These are phyloP conservation scores for Collybia sordida DNA, from an alignment of 768 basidiomycete species.

Conservation along the genomic window DNA sequence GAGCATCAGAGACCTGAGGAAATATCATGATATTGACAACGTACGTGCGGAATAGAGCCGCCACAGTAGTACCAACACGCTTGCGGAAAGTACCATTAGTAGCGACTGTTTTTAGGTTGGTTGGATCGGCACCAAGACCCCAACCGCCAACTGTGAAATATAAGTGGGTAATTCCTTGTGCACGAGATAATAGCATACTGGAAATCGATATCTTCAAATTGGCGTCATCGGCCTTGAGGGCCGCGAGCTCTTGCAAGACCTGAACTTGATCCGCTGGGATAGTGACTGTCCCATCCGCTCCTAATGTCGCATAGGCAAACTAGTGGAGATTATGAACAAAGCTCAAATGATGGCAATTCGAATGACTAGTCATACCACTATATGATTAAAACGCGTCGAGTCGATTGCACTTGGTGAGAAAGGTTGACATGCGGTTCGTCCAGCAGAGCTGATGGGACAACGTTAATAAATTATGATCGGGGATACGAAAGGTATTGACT, in stretches of 20 bases:
- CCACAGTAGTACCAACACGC: constrained; percentile 4
- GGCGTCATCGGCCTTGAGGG: constrained; percentile 1
- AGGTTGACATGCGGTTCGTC: background rate
- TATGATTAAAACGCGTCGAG: background rate
- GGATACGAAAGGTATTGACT: background rate
- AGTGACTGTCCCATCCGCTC: constrained; percentile 1
- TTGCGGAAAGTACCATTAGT: constrained; percentile 3
- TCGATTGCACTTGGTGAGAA: background rate
- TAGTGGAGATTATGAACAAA: background rate
- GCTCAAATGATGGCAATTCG: background rate
- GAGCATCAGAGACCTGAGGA: background rate
- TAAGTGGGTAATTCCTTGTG: background rate
- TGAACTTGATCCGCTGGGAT: background rate
- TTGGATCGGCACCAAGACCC: constrained; percentile 5
- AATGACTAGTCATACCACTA: background rate
- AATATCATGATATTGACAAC: background rate
- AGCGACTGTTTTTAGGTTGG: constrained; percentile 3
- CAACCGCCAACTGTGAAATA: constrained; percentile 6
- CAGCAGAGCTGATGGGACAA: background rate
- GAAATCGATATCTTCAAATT: background rate
- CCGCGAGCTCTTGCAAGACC: background rate
- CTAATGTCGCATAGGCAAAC: background rate
- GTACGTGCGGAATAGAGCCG: constrained; percentile 4
- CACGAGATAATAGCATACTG: background rate
- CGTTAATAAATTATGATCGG: background rate